Evolutionary conservation across 805 yeast species (phyloP).

Genomic region (Kodamaea jinghongensis): DNA sequence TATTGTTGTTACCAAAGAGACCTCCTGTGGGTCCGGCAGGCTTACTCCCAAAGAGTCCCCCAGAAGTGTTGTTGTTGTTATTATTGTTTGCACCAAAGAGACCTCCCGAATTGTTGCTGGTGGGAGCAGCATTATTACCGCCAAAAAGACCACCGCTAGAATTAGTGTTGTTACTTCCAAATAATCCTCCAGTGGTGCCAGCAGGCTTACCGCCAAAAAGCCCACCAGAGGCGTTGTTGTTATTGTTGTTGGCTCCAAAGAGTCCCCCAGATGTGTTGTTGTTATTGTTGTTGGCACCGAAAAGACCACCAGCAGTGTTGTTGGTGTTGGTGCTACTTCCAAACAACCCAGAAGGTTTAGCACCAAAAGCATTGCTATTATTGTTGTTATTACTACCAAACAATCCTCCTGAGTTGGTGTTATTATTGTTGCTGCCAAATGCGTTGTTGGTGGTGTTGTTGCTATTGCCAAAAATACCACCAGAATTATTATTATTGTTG

Average conservation of each 20-base stretch:
- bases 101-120: slow-evolving; percentile 21
- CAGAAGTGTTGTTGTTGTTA: slow-evolving; percentile 31
- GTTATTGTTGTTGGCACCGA: slow-evolving; percentile 18
- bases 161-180: slow-evolving; percentile 10
- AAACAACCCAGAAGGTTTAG: slow-evolving; percentile 18
- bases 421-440: slow-evolving; percentile 39
- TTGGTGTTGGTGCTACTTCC: slow-evolving; percentile 21
- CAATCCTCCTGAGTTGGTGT: slow-evolving; percentile 14
- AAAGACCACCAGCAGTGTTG: slow-evolving; percentile 22
- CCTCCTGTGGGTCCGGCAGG: slow-evolving; percentile 13
- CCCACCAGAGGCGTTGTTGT: slow-evolving; percentile 39
- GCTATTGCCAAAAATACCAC: slow-evolving; percentile 7
- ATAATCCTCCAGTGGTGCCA: too few relatives aligned
- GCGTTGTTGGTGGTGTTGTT: slow-evolving; percentile 9
- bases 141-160: slow-evolving; percentile 19
- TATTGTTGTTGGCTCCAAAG: slow-evolving; percentile 18
- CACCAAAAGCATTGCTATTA: slow-evolving; percentile 9
- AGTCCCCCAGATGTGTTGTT: slow-evolving; percentile 19
- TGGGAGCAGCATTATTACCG: slow-evolving; percentile 11
- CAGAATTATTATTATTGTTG: slow-evolving; percentile 16
- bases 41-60: slow-evolving; percentile 41
- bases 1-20: slow-evolving; percentile 17
- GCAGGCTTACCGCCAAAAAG: slow-evolving; percentile 38
- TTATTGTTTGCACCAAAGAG: slow-evolving; percentile 21
- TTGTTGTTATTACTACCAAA: slow-evolving; percentile 28